phyloP scores from a whole-genome alignment of 1,284 basidiomycete species.

The Marasmius tenuissimus region DNA sequence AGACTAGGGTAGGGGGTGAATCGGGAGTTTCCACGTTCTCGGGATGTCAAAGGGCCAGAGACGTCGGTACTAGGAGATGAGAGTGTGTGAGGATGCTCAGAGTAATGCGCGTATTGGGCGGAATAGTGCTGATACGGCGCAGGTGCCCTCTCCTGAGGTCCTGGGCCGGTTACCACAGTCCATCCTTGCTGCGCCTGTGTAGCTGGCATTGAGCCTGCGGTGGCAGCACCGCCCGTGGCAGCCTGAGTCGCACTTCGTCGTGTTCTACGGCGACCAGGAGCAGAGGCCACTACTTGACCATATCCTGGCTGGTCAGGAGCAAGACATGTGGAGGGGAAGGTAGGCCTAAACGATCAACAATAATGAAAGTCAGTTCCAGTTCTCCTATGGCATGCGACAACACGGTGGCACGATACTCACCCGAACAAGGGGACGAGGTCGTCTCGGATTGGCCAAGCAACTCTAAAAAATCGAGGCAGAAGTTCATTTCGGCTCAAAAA shows the following conservation, averaged over 20 bases:
- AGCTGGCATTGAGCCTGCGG: slow-evolving; percentile 13
- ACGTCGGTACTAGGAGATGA: background rate
- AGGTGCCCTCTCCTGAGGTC: background rate
- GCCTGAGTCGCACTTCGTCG: slow-evolving; percentile 38
- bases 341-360: slow-evolving; percentile 41
- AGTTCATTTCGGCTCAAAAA: slow-evolving; percentile 9
- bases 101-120: slow-evolving; percentile 7
- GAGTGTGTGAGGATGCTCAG: background rate
- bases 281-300: slow-evolving; percentile 71
- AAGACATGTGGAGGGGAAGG: slow-evolving; percentile 75
- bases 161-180: slow-evolving; percentile 10
- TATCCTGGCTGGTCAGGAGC: slow-evolving; percentile 81
- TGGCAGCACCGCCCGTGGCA: background rate
- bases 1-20: slow-evolving; percentile 6
- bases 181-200: slow-evolving; percentile 9
- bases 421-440: slow-evolving; percentile 83
- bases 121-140: slow-evolving; percentile 3
- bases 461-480: slow-evolving; percentile 41
- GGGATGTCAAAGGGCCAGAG: background rate
- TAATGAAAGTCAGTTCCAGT: slow-evolving; percentile 10
- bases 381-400: background rate
- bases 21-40: background rate
- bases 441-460: slow-evolving; percentile 86
- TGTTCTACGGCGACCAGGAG: slow-evolving; percentile 60
- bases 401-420: slow-evolving; percentile 37